Base-by-base conservation (phyloP, 495 filamentous ascomycete genomes). In the Xylaria cubensis region DNA sequence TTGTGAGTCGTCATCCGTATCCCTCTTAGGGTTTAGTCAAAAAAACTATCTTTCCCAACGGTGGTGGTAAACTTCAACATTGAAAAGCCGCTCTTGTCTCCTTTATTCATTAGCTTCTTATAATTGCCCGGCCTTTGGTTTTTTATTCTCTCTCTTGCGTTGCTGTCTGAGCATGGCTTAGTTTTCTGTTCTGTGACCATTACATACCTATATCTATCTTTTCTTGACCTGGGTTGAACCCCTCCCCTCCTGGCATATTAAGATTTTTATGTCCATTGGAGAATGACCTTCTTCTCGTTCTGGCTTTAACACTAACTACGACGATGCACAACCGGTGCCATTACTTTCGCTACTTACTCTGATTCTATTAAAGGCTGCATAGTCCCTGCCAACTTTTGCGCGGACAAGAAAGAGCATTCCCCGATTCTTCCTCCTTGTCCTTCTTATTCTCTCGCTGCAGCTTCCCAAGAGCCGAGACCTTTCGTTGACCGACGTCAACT, bases 1-100 rank as follows among this genome's bases (percentile, higher is more conserved):
- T 50, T 80, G 71, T 34, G 78, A 79, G 39, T 74, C 72, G 24
- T 65, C 71, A 26, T 80, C 78, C 78, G 67, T 75, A 78, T 34
- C 51, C 62, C 74, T 73, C 73, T 56, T 65, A 74, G 12, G 77
- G 75, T 34, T 55, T 61, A 42, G 70, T 69, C 24, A 50, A 50
- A 70, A 29, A 44, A 74, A 76, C 62, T 67, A 71, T 63, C 32
- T 63, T 29, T 26, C 24, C 59, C 36, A 63, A 13, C 36, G 36
- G 59, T 12, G 19, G 59, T 26, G n/a, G 59, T 42, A 13, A 42
- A 42, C n/a, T n/a, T 63, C 36, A 39, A 41, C 59, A 26, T 63
- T 63, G 36, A 63, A 42, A 63, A 39, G n/a, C 36, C 17, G 4
- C 4, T 42, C 59, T 21, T 63, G 19, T 63, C 59, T 13, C 34